Conservation (phyloP, 2,329 filamentous ascomycete species). For the Torrubiellomyces zombiae region DNA sequence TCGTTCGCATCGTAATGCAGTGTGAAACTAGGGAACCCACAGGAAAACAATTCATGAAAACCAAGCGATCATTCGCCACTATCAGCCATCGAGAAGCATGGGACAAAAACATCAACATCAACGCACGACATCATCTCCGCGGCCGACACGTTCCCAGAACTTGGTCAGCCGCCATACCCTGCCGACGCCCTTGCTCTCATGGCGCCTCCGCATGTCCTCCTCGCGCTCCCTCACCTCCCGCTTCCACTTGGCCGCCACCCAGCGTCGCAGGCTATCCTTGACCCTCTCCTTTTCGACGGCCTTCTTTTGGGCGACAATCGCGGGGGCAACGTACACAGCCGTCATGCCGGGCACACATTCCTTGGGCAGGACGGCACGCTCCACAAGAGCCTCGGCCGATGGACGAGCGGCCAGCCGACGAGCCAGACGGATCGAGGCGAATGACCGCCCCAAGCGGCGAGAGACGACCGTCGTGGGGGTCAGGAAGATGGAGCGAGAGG, state of each 20-base stretch:
- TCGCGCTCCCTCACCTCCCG: slow-evolving; percentile 32
- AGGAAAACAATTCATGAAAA: no score
- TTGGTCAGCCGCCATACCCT: slow-evolving; percentile 43
- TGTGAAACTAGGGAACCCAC: no score
- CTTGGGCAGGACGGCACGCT: slow-evolving; percentile 45
- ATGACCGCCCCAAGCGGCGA: slow-evolving; percentile 42
- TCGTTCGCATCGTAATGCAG: no score
- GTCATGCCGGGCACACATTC: slow-evolving; percentile 39
- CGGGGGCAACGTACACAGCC: slow-evolving; percentile 33
- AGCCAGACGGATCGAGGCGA: slow-evolving; percentile 49
- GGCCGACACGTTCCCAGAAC: slow-evolving; percentile 49
- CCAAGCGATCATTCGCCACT: no score
- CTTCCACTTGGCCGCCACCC: slow-evolving; percentile 44
- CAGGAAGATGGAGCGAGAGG: slow-evolving; percentile 47
- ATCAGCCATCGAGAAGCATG: no score
- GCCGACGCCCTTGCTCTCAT: slow-evolving; percentile 35
- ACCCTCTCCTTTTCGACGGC: slow-evolving; percentile 50
- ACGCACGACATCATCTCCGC: slow-evolving; percentile 22
- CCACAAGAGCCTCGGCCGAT: slow-evolving; percentile 40
- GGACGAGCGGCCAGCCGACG: slow-evolving; percentile 43
- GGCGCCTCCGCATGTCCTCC: slow-evolving; percentile 27
- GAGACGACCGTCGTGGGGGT: slow-evolving; percentile 50
- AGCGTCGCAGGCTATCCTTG: slow-evolving; percentile 48
- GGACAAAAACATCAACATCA: no score
- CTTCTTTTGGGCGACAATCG: slow-evolving; percentile 43